Percentiles rank a stretch among this genome's conserved stretches.
These are phyloP conservation scores for Epichloe festucae DNA, from an alignment of 2,329 filamentous ascomycete species.

Conservation along the genomic window DNA sequence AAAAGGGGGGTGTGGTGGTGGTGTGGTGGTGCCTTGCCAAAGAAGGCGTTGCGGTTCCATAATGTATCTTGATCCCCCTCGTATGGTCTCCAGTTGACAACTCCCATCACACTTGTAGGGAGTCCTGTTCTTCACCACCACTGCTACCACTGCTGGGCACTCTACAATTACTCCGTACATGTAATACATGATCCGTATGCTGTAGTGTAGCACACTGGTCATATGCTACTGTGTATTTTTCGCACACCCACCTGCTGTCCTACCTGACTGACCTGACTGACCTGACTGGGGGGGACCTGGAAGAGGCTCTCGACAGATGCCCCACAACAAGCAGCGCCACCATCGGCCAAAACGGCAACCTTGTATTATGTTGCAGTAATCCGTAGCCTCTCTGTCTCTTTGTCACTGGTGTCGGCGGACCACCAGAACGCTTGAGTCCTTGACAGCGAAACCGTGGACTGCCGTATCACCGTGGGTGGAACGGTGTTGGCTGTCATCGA, in stretches of 20 bases:
- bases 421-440: not conserved
- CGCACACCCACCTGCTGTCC: no score
- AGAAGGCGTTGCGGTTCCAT: not conserved
- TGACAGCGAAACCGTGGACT: not conserved
- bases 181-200: no score
- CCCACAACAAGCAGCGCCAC: conserved; percentile 3
- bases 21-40: not conserved
- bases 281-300: not conserved
- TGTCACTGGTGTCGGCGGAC: not conserved
- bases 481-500: not conserved
- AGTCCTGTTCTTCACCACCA: no score
- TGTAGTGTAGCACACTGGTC: no score
- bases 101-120: no score
- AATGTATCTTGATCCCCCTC: not conserved
- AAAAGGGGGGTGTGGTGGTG: not conserved
- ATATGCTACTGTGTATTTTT: no score
- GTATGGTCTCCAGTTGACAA: not conserved
- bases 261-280: no score
- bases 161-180: no score
- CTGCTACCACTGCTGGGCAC: no score
- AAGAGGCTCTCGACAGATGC: not conserved
- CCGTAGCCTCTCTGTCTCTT: not conserved
- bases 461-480: not conserved
- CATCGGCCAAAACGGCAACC: conserved; percentile 3
- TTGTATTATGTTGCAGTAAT: not conserved